Base-by-base conservation (phyloP, 345 rosid genomes). In the Brassica rapa region DNA sequence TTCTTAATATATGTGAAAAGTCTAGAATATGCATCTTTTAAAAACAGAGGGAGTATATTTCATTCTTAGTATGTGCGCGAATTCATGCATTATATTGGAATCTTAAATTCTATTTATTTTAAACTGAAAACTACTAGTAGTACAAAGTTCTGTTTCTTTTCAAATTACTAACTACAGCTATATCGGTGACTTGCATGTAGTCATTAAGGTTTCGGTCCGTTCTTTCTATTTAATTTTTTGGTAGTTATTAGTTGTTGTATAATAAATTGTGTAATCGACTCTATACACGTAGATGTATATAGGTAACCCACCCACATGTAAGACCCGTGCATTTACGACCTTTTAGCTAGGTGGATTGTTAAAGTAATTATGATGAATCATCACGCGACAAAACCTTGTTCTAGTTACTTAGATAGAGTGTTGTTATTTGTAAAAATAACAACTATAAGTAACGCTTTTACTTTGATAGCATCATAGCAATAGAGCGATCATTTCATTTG, bases 211-310 rank as follows among this genome's bases (percentile, higher is more conserved):
- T 66, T 65, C 5, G 23, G 21, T 49, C 55, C 35, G 4, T 9
- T 14, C 7, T 35, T 74, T 37, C 19, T 75, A 29, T 25, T 68
- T 68, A 24, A 19, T 25, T 32, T 69, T 51, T 51, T 70, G 63
- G 70, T 77, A 10, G 70, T 59, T 24, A 59, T 27, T 57, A 59
- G 63, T 41, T 67, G 74, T 41, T 39, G 74, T 69, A 32, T 32
- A 61, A 69, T 76, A 62, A 70, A 49, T 61, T 16, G 12, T 68
- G 27, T 55, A 74, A 55, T 66, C 12, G 41, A 37, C 68, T 51
- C 53, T 8, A 53, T 53, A 15, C 59, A 56, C n/a, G 63, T 53
- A 7, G 25, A 53, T 65, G 65, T 53, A 25, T 41, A 63, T 10
- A 16, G 33, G 14, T 15, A 35, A 16, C 64, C 63, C 15, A 60